These are phyloP conservation scores for Skeletonema potamos DNA, from an alignment of 108 stramenopile species.

Conservation along the genomic window DNA sequence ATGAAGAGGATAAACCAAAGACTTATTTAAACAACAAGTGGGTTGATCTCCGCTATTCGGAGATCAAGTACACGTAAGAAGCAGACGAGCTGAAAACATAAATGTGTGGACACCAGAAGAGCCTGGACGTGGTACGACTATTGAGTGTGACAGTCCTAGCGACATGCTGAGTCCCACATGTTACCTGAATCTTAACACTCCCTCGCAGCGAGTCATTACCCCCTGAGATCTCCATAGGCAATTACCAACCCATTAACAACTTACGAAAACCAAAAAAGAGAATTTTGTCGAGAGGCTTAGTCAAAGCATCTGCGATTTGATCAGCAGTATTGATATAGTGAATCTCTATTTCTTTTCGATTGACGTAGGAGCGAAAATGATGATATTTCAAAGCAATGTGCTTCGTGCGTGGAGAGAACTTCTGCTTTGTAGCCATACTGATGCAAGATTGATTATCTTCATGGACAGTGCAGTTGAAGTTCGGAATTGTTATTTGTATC, in stretches of 20 bases:
- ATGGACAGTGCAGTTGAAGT: background rate
- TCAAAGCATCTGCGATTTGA: conserved; percentile 46
- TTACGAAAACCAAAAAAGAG: conserved; percentile 13
- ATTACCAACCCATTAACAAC: conserved; percentile 41
- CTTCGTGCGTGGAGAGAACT: background rate
- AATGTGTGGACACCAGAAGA: too few relatives aligned
- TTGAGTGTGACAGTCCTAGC: too few relatives aligned
- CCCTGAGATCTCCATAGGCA: too few relatives aligned
- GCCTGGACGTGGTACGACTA: too few relatives aligned
- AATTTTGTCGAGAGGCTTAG: conserved; percentile 32
- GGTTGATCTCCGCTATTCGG: too few relatives aligned
- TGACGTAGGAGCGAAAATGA: background rate
- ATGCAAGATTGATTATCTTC: background rate
- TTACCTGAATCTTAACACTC: too few relatives aligned
- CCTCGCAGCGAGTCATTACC: too few relatives aligned
- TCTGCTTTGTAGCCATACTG: background rate
- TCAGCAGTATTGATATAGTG: conserved; percentile 8
- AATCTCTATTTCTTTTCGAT: background rate
- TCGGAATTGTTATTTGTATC: background rate
- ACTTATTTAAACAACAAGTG: too few relatives aligned
- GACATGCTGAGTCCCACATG: too few relatives aligned
- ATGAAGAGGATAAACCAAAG: too few relatives aligned
- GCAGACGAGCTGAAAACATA: too few relatives aligned
- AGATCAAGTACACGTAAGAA: too few relatives aligned
- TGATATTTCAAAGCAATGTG: background rate